Percentiles rank a stretch among this genome's conserved stretches.
Conservation (phyloP, 257 asterid species). For the Solanum piurae region DNA sequence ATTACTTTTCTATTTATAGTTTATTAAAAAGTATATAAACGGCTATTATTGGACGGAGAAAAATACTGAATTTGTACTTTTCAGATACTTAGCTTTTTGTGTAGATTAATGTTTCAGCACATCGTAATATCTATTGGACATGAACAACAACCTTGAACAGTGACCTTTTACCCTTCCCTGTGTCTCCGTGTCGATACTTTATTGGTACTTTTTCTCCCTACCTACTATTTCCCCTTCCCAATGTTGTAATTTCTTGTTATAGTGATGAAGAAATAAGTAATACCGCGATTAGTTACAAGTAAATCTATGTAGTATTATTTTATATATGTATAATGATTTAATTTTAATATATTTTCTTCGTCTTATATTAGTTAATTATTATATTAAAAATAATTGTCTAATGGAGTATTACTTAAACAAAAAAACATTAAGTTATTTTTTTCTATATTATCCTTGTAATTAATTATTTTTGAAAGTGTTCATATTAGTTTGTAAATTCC, state of each 20-base stretch:
- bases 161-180: neutral
- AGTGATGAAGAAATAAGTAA: too few species aligned
- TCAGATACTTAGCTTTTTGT: neutral
- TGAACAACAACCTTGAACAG: neutral
- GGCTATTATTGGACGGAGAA: too few species aligned
- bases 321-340: too few species aligned
- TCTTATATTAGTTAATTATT: too few species aligned
- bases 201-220: neutral
- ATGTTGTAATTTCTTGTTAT: neutral
- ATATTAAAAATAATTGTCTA: too few species aligned
- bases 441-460: too few species aligned
- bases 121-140: slow-evolving; percentile 2
- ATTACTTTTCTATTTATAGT: rapidly evolving
- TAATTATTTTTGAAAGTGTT: neutral
- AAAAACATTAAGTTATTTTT: too few species aligned
- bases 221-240: neutral
- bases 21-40: too few species aligned
- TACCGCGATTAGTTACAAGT: too few species aligned
- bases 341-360: too few species aligned
- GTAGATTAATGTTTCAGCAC: slow-evolving; percentile 4
- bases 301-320: too few species aligned
- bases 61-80: neutral
- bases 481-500: neutral
- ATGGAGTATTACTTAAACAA: too few species aligned
- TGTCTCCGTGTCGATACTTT: neutral